phyloP scores from a whole-genome alignment of 129 eudicot genomes.

The Flaveria ramosissima region DNA sequence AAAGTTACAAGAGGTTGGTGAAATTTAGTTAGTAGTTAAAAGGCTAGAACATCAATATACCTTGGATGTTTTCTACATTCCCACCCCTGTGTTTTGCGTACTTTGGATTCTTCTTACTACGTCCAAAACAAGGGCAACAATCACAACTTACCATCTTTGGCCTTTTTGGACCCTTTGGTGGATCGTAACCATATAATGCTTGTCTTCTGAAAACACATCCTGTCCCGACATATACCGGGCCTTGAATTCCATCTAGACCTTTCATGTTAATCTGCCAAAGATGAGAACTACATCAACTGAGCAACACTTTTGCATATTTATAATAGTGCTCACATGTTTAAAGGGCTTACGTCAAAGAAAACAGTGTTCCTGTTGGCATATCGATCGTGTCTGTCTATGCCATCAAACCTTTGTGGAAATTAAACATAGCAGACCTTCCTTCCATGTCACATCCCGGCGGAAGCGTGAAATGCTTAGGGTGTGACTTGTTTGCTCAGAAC shows the following conservation, averaged over 20 bases:
- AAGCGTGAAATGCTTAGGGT: no score
- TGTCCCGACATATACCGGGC: conserved; percentile 96
- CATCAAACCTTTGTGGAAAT: conserved; percentile 96
- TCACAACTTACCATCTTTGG: conserved; percentile 98
- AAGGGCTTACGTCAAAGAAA: conserved; percentile 85
- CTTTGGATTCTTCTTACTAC: conserved; percentile 73
- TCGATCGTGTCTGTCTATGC: conserved; percentile 87
- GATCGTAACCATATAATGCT: conserved; percentile 93
- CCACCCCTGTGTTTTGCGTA: conserved; percentile 63
- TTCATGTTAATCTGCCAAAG: conserved; percentile 88
- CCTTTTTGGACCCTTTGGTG: conserved; percentile 94
- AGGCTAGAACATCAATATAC: conserved; percentile 40
- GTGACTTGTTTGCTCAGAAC: no score
- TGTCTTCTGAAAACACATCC: conserved; percentile 99
- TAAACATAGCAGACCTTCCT: conserved; percentile 94
- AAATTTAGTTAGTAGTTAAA: conserved; percentile 24
- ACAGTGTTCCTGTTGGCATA: conserved; percentile 98
- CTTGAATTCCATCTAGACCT: conserved; percentile 98
- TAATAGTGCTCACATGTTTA: conserved; percentile 5
- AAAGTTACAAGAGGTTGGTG: background rate
- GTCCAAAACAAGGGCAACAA: conserved; percentile 98
- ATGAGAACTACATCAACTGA: background rate
- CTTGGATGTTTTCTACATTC: conserved; percentile 59
- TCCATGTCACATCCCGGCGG: no score
- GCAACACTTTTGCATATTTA: background rate